These are phyloP conservation scores for Pseudocercospora ulei DNA, from an alignment of 2,329 filamentous ascomycete species.

Conservation along the genomic window DNA sequence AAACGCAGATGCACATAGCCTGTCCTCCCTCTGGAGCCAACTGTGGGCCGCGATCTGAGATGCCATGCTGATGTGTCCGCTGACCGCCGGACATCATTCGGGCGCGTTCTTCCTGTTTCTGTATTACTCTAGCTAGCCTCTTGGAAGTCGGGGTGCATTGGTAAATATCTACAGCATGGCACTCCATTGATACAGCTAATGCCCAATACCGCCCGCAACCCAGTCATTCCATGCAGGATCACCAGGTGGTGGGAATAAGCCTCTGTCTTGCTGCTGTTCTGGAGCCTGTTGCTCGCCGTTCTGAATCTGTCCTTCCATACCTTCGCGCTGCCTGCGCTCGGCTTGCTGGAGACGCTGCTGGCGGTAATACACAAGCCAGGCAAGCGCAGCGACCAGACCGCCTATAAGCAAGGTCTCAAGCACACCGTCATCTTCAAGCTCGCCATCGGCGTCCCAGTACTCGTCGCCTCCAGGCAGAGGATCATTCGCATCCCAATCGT, in stretches of 20 bases:
- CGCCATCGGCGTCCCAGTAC: constrained; percentile 49
- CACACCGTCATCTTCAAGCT: constrained; percentile 60
- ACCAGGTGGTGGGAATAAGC: constrained; percentile 55
- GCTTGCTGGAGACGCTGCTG: constrained; percentile 51
- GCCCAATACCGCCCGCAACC: constrained; percentile 57
- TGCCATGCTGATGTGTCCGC: too few species aligned
- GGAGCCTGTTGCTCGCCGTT: constrained; percentile 26
- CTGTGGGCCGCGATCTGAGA: too few species aligned
- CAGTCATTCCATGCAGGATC: constrained; percentile 61
- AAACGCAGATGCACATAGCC: too few species aligned
- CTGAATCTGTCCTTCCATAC: constrained; percentile 30
- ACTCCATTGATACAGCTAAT: constrained; percentile 33
- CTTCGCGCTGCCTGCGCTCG: constrained; percentile 42
- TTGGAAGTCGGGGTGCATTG: neutral
- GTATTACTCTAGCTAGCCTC: too few species aligned
- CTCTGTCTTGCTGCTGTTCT: constrained; percentile 41
- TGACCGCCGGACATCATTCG: too few species aligned
- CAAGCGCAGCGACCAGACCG: constrained; percentile 61
- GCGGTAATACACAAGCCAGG: constrained; percentile 71
- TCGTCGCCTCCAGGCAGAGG: constrained; percentile 48
- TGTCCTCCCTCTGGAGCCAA: too few species aligned
- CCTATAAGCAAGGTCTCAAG: constrained; percentile 79
- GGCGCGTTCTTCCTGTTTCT: too few species aligned
- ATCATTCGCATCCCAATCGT: constrained; percentile 39
- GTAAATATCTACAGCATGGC: neutral